A percentile compares a stretch with the other conserved stretches of the same genome.
Conservation (phyloP, 495 filamentous ascomycete species). For the Penicillium crystallinum region DNA sequence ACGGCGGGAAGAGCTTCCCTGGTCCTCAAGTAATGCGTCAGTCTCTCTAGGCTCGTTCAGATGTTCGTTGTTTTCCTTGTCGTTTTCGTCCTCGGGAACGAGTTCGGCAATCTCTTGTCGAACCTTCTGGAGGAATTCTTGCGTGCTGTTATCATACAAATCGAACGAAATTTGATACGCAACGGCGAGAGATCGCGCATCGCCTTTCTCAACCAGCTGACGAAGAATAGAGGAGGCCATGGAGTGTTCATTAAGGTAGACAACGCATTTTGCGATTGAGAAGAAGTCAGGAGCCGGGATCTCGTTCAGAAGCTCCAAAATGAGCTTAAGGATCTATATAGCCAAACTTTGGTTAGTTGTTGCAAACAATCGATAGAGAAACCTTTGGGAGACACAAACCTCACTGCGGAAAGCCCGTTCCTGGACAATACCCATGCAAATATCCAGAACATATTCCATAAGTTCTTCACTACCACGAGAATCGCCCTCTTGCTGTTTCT, state of each 20-base stretch:
- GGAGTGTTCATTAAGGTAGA: conserved; percentile 87
- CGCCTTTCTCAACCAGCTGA: conserved; percentile 75
- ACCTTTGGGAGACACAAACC: conserved; percentile 37
- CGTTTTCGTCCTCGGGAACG: conserved; percentile 38
- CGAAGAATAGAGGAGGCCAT: conserved; percentile 85
- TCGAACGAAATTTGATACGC: conserved; percentile 99
- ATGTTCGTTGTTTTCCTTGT: conserved; percentile 35
- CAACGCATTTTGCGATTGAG: conserved; percentile 95
- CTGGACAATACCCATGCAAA: conserved; percentile 97
- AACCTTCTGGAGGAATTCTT: conserved; percentile 92
- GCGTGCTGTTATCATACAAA: conserved; percentile 94
- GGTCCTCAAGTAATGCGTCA: conserved; percentile 47
- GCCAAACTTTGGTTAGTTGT: conserved; percentile 16
- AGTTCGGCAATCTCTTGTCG: conserved; percentile 70
- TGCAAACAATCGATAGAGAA: neutral
- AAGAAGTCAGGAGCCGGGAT: conserved; percentile 93
- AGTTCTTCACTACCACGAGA: conserved; percentile 76
- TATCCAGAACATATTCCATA: conserved; percentile 92
- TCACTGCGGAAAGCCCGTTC: conserved; percentile 81
- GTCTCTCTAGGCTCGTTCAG: conserved; percentile 51
- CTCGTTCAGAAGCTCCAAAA: conserved; percentile 82
- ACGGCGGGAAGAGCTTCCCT: conserved; percentile 33
- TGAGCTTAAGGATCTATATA: conserved; percentile 73
- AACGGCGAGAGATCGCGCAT: conserved; percentile 68
- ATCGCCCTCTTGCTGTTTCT: conserved; percentile 59